Conservation (phyloP, 169 alveolate genomes). For the Amoebophrya sp. region DNA sequence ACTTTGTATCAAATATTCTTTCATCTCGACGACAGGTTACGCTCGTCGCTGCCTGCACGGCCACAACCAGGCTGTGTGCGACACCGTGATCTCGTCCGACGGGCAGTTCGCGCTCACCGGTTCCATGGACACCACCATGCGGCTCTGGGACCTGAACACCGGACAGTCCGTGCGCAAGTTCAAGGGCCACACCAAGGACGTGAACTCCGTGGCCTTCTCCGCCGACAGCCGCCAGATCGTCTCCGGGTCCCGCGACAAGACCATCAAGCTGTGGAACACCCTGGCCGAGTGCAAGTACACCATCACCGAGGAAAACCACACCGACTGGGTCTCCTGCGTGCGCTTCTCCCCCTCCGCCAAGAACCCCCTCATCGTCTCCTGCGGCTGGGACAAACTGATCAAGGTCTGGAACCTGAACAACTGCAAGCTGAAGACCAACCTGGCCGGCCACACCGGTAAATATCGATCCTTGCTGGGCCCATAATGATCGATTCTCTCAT, state of each 20-base stretch:
- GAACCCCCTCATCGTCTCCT: slow-evolving; percentile 86
- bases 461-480: too few relatives aligned
- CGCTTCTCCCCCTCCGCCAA: slow-evolving; percentile 88
- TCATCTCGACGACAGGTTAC: slow-evolving; percentile 28
- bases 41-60: slow-evolving; percentile 58
- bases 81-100: slow-evolving; percentile 79
- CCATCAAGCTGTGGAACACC: slow-evolving; percentile 94
- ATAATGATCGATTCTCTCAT: too few relatives aligned
- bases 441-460: slow-evolving; percentile 84
- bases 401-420: slow-evolving; percentile 86
- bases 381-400: slow-evolving; percentile 94
- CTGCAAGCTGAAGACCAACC: slow-evolving; percentile 79
- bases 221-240: slow-evolving; percentile 97
- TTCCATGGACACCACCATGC: slow-evolving; percentile 79
- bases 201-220: slow-evolving; percentile 88
- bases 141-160: slow-evolving; percentile 80
- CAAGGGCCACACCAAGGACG: slow-evolving; percentile 83
- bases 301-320: slow-evolving; percentile 78
- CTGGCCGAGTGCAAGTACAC: slow-evolving; percentile 93
- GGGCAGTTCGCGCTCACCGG: slow-evolving; percentile 85
- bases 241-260: slow-evolving; percentile 93
- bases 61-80: slow-evolving; percentile 81
- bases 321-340: slow-evolving; percentile 94
- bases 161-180: slow-evolving; percentile 77
- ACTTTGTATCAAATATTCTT: background rate